Evolutionary conservation across 495 filamentous ascomycete genomes (phyloP), one percentile per base, ranked within the genome.

Genomic region (Aspergillus indologenus): DNA sequence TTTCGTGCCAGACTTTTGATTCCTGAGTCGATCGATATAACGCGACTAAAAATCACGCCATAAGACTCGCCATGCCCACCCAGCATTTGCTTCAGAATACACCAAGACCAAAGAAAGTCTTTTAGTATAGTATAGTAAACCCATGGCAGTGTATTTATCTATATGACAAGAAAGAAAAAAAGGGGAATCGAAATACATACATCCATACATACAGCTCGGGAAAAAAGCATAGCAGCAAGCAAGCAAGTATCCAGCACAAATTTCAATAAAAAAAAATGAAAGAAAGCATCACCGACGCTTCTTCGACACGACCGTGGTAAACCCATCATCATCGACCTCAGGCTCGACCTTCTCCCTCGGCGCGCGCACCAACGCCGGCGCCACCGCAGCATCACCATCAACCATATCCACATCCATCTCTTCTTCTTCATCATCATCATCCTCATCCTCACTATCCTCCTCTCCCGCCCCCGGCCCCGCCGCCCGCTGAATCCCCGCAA

Each of bases 311-410:
- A 96, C 90, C 76, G 87, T 91, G n/a, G 87, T 91, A 70, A 98
- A 98, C 15, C 93, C 93, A 64, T 97, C 93, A 54, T 96, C 91
- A 74, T 97, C 93, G 51, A 96, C 78, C 71, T 91, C 88, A 1
- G 90, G 89, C 64, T 83, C 84, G 47, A 76, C 69, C 72, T 82
- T 90, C 73, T 87, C 85, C 67, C 79, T 86, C 14, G 76, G 81
- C 15, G 75, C 79, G 20, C 80, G 66, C 44, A 85, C 82, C 53
- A 87, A 68, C 20, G 75, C 64, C 12, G 89, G 89, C 12, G 89
- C 89, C 45, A 86, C 87, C 51, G 90, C 91, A 8, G 71, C 81
- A 58, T 90, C 88, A n/a, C n/a, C n/a, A n/a, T n/a, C n/a, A n/a
- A n/a, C n/a, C 47, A 85, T 82, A 66, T 91, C 87, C 52, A 74